Percentiles rank a stretch among this genome's conserved stretches.
Evolutionary conservation across 352 stramenopile genomes (phyloP).

Genomic region (Phytophthora cryptogea): DNA sequence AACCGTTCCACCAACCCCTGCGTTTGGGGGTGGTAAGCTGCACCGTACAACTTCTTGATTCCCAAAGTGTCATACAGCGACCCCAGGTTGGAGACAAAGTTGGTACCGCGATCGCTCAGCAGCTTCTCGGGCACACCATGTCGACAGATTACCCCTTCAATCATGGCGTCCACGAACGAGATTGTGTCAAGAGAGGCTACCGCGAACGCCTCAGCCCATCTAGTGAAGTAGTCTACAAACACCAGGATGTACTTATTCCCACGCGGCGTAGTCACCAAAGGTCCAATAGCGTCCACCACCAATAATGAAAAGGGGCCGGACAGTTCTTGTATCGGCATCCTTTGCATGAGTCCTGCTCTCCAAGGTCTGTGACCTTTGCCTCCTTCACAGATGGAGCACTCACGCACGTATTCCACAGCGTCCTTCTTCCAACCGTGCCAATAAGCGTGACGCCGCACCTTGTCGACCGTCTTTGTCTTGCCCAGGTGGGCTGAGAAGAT

Average conservation of each 20-base stretch:
- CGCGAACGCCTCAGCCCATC: background rate
- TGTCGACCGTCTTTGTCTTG: background rate
- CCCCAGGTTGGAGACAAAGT: conserved; percentile 2
- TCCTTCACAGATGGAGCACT: background rate
- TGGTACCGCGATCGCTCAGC: background rate
- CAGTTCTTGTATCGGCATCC: background rate
- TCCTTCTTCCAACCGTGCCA: conserved; percentile 1
- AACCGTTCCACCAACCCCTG: conserved; percentile 3
- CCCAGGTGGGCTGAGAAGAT: background rate
- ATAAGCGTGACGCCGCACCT: background rate
- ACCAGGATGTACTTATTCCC: no score
- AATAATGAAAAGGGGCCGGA: background rate
- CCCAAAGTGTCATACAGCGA: background rate
- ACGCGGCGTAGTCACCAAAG: no score
- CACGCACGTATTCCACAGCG: background rate
- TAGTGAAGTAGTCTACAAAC: background rate
- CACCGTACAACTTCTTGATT: conserved; percentile 1
- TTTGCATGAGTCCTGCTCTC: conserved; percentile 1
- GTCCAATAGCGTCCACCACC: background rate
- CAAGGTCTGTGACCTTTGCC: background rate
- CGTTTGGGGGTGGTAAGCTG: conserved; percentile 1
- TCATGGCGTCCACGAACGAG: background rate
- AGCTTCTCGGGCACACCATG: background rate
- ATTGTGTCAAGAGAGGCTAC: background rate
- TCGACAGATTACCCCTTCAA: background rate